Base-by-base conservation (phyloP, 2,329 filamentous ascomycete species). In the Cladobotryum protrusum region DNA sequence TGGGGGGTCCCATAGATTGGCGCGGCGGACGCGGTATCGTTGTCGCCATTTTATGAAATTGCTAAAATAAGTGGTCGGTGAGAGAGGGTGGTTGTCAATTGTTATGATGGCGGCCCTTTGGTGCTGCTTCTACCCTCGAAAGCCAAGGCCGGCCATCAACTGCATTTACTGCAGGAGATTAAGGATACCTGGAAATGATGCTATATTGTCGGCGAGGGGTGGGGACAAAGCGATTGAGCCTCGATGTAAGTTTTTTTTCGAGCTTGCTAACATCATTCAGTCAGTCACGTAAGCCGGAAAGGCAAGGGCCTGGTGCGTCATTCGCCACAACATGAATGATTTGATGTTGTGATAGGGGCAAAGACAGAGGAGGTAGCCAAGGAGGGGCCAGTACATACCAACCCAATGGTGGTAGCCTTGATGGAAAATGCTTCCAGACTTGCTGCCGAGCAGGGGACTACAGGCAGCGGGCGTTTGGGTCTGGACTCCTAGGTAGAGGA, bases 1-100 rank as follows among this genome's bases (percentile, higher is more conserved):
- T 82, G 14, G 89, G 86, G 44, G 89, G 86, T 52, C 83, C 85
- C 59, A 83, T 74, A 8, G 85, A 83, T 20, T 83, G 78, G 66
- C 85, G 79, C 15, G 85, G 78, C 20, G 82, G 78, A 65, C 82
- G 78, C 48, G 86, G 85, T 45, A 88, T 73, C 40, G 85, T 73
- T 48, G 83, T 83, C 52, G 65, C 58, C 66, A 67, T 64, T 46
- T 45, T 46, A 29, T 17, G 29, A 45, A 29, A 29, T 24, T 12
- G 35, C 43, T 46, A 19, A 40, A 33, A 39, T 19, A 29, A 32
- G 46, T 32, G 32, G 32, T 45, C 17, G 47, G 48, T 50, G 48
- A 47, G 46, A 50, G 45, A 45, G 40, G 47, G 51, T 49, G 51
- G 47, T 53, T 47, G 45, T 46, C 50, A 52, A 52, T 52, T 57